Percentiles rank a stretch among this genome's conserved stretches.
Conservation (phyloP, 2,329 filamentous ascomycete genomes). For the Drechmeria coniospora region DNA sequence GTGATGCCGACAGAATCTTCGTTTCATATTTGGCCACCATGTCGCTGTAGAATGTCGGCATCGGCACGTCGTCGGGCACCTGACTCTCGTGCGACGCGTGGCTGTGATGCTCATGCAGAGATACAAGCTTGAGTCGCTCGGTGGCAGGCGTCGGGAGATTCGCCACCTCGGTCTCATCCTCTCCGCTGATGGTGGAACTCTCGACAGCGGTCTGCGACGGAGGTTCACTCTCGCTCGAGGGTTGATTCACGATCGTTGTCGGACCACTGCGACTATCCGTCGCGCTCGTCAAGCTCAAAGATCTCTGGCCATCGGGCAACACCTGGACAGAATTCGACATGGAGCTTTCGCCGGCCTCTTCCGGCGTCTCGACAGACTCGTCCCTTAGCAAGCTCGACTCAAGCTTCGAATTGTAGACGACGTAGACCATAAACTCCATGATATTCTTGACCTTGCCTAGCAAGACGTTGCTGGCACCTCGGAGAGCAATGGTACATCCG, state of each 20-base stretch:
- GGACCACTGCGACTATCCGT: conserved; percentile 13
- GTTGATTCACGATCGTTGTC: conserved; percentile 17
- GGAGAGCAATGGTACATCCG: conserved; percentile 84
- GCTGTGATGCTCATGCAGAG: conserved; percentile 28
- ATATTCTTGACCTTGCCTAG: conserved; percentile 77
- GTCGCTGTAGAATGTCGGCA: conserved; percentile 87
- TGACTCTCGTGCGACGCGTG: conserved; percentile 34
- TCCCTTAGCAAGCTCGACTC: conserved; percentile 91
- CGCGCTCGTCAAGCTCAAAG: conserved; percentile 15
- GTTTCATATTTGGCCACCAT: conserved; percentile 89
- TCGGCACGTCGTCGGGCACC: conserved; percentile 62
- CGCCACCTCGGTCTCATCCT: conserved; percentile 12
- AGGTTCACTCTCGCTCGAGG: conserved; percentile 21
- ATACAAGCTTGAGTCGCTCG: conserved; percentile 14
- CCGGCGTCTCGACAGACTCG: conserved; percentile 73
- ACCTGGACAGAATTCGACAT: conserved; percentile 23
- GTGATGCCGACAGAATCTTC: conserved; percentile 84
- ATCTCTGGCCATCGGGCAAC: conserved; percentile 23
- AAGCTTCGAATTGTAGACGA: conserved; percentile 92
- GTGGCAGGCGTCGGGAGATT: conserved; percentile 9
- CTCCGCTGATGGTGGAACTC: conserved; percentile 11
- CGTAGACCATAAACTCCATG: conserved; percentile 97
- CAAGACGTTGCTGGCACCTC: conserved; percentile 58
- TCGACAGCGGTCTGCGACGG: conserved; percentile 18
- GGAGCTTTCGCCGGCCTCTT: conserved; percentile 33